Evolutionary conservation across 306 rosid species (phyloP), one percentile per base, ranked within the genome.

Genomic region (Fragaria iinumae): DNA sequence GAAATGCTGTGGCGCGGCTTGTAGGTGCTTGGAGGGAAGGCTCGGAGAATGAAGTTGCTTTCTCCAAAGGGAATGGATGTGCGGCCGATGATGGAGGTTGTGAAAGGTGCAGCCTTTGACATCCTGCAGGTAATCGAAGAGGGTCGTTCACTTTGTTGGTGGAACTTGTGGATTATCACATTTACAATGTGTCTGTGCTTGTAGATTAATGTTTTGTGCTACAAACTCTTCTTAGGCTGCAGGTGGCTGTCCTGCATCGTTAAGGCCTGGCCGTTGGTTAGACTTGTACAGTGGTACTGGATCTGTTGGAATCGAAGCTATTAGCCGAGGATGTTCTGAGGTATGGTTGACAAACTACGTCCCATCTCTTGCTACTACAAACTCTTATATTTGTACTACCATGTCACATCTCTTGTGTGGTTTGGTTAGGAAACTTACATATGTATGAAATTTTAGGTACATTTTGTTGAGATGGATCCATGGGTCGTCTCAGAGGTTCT

Each of bases 51-150:
- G 79, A 95, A 91, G 86, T 80, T 95, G 81, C 90, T 92, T 52
- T 90, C 97, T 20, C 99, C 97, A 25, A 95, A 90, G 83, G 95
- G 99, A 64, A 88, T 91, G 97, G 97, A 95, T 86, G 99, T 95
- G 27, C 91, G 97, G n/a, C 97, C 97, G 6, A 92, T 95, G 99
- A 95, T 95, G 99, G 99, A 92, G 85, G 97, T 92, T 60, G 99
- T 91, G 72, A 95, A 95, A 87, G 97, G 97, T 80, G 96, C 99
- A 69, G 92, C 97, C 79, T 95, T 95, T 81, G 97, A 89, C 76
- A 95, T 92, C 83, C 73, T 95, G 73, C 97, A 95, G 96, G 97
- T 95, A 66, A 77, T 44, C 32, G 21, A 74, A 45, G 71, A n/a
- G 36, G 27, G 57, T 6, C 2, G 10, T 21, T 4, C 41, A 71